Evolutionary conservation across 2,329 filamentous ascomycete genomes (phyloP).

Genomic region (Ceratocystis diversiconidia): DNA sequence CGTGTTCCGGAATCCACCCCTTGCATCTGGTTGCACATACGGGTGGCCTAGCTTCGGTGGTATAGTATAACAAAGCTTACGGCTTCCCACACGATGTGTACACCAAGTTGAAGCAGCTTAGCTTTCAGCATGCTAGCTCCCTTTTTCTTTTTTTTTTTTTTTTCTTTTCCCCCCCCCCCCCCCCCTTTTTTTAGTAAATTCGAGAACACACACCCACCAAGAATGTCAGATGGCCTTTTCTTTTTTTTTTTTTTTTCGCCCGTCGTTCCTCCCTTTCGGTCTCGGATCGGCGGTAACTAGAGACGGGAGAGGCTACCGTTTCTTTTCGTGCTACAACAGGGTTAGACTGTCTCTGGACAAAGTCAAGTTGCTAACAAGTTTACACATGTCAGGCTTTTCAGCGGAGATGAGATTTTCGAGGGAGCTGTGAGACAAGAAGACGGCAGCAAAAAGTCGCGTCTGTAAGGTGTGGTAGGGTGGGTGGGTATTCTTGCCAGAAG

Average conservation of each 20-base stretch:
- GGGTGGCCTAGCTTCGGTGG: neutral
- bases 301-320: neutral
- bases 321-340: neutral
- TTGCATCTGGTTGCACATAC: neutral
- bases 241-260: neutral
- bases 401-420: constrained; percentile 14
- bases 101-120: neutral
- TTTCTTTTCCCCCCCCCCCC: neutral
- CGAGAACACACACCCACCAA: neutral
- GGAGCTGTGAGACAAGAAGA: constrained; percentile 5
- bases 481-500: neutral
- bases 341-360: neutral
- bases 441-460: neutral
- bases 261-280: neutral
- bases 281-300: neutral
- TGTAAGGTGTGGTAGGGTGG: neutral
- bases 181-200: neutral
- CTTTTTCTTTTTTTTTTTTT: neutral
- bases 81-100: too few species aligned
- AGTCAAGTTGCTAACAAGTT: neutral
- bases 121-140: neutral
- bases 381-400: constrained; percentile 8
- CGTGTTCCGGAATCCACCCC: neutral
- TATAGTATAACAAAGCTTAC: too few species aligned
- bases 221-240: too few species aligned